These are phyloP conservation scores for Jatropha curcas DNA, from an alignment of 345 rosid species.

Conservation along the genomic window DNA sequence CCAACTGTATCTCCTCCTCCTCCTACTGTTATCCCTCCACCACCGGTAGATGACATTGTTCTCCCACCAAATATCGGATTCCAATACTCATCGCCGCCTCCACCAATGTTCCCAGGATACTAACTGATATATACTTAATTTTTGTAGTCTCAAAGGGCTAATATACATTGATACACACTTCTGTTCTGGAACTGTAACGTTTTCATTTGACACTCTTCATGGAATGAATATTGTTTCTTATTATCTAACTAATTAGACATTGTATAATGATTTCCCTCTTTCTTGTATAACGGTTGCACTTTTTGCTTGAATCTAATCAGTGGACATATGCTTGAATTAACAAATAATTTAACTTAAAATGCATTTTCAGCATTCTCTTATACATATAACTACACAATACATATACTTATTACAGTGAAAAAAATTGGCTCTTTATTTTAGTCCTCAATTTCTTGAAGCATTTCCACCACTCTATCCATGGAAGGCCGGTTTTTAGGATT, in stretches of 20 bases:
- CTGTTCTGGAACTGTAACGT: neutral
- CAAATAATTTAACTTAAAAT: neutral
- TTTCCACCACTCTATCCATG: slow-evolving; percentile 28
- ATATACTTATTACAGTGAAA: too few species aligned
- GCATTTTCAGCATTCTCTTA: neutral
- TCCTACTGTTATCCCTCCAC: slow-evolving; percentile 11
- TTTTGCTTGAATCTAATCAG: too few species aligned
- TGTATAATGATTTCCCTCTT: too few species aligned
- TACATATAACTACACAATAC: neutral
- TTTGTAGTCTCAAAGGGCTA: slow-evolving; percentile 4
- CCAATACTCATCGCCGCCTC: slow-evolving; percentile 78
- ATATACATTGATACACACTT: neutral
- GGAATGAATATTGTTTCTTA: neutral
- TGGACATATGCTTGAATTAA: too few species aligned
- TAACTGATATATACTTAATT: slow-evolving; percentile 24
- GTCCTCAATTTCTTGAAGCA: slow-evolving; percentile 25
- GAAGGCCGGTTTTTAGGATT: slow-evolving; percentile 27
- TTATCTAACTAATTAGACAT: too few species aligned
- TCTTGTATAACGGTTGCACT: too few species aligned
- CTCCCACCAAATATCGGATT: slow-evolving; percentile 65
- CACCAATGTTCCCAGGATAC: slow-evolving; percentile 71
- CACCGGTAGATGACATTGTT: slow-evolving; percentile 28
- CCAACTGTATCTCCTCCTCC: slow-evolving; percentile 15
- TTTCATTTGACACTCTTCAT: neutral
- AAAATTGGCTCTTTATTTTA: too few species aligned